A percentile compares a stretch with the other conserved stretches of the same genome.
These are phyloP conservation scores for Fagus sylvatica DNA, from an alignment of 306 rosid genomes.

Conservation along the genomic window DNA sequence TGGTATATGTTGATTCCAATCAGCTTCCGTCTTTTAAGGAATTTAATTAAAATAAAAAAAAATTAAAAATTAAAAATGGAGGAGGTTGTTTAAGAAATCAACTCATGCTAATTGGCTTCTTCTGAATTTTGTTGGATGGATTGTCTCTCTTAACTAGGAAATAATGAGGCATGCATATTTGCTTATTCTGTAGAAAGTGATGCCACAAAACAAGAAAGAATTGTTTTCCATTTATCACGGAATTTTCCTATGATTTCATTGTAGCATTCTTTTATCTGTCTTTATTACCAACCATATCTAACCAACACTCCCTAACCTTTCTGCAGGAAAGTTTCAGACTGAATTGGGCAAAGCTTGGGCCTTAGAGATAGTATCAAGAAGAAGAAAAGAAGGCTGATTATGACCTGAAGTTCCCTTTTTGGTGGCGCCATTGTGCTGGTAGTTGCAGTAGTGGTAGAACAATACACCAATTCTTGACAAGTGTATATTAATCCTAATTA, in stretches of 20 bases:
- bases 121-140: neutral
- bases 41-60: too few relatives aligned
- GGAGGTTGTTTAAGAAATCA: too few relatives aligned
- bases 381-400: conserved; percentile 39
- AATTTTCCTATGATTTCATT: neutral
- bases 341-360: conserved; percentile 94
- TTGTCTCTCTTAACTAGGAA: neutral
- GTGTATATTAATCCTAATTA: too few relatives aligned
- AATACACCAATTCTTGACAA: too few relatives aligned
- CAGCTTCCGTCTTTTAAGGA: too few relatives aligned
- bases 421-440: too few relatives aligned
- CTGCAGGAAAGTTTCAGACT: conserved; percentile 85
- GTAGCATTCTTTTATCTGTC: neutral
- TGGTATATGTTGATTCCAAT: too few relatives aligned
- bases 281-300: neutral
- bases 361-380: conserved; percentile 70
- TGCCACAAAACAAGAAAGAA: neutral
- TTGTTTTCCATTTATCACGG: neutral
- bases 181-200: neutral
- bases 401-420: neutral
- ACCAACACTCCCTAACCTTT: neutral
- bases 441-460: too few relatives aligned
- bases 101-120: neutral
- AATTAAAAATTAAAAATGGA: too few relatives aligned
- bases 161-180: neutral